Evolutionary conservation across 208 protist genomes (phyloP).

Genomic region (Crithidia acanthocephali): DNA sequence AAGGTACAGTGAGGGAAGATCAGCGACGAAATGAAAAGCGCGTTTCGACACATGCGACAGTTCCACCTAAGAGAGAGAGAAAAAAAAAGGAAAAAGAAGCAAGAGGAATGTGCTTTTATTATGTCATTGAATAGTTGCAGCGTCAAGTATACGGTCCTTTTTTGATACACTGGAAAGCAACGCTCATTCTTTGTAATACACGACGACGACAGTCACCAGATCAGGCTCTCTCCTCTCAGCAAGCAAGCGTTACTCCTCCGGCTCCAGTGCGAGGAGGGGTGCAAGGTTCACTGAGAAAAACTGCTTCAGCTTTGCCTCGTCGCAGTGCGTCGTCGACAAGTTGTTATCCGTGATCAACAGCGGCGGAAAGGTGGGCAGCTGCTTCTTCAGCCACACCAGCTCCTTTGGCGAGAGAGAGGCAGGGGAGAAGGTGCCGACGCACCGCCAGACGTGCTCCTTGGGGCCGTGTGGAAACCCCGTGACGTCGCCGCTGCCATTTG

Average conservation of each 20-base stretch:
- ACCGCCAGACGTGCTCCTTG: slow-evolving; percentile 33
- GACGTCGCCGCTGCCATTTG: not conserved
- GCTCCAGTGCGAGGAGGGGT: slow-evolving; percentile 43
- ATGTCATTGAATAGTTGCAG: no score
- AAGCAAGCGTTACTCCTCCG: not conserved
- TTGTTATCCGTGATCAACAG: slow-evolving; percentile 57
- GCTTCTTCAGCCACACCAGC: slow-evolving; percentile 72
- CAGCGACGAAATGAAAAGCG: no score
- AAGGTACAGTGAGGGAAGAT: no score
- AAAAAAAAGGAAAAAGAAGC: no score
- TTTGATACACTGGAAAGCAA: no score
- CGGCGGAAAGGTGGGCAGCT: slow-evolving; percentile 46
- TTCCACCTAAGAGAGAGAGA: no score
- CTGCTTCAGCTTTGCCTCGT: slow-evolving; percentile 19
- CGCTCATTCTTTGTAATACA: no score
- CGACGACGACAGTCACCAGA: no score
- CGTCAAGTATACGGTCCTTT: no score
- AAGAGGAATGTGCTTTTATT: no score
- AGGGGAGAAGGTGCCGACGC: slow-evolving; percentile 44
- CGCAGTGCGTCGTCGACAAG: slow-evolving; percentile 33
- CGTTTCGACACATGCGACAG: no score
- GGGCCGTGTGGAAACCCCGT: not conserved
- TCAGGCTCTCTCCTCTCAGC: no score
- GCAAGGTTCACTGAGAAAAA: slow-evolving; percentile 45
- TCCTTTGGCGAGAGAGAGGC: slow-evolving; percentile 46